Percentiles rank a stretch among this genome's conserved stretches.
Conservation (phyloP, 2,329 filamentous ascomycete species). For the Diaporthe nobilis region DNA sequence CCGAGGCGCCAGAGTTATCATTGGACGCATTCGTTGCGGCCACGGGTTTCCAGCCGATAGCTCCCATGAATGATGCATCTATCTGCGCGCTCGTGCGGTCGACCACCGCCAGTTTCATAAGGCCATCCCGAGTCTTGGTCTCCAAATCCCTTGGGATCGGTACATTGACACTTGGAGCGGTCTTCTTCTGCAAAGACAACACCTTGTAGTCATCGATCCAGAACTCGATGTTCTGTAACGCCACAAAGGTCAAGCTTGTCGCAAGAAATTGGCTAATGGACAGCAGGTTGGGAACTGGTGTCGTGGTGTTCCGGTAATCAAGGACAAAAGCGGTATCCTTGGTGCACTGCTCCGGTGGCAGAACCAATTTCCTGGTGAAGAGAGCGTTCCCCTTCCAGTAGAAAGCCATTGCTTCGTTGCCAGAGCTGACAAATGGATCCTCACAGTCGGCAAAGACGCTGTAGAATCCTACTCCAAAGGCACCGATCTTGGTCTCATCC, state of each 20-base stretch:
- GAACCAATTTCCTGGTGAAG: conserved; percentile 87
- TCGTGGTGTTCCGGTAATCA: conserved; percentile 91
- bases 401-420: conserved; percentile 94
- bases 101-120: conserved; percentile 89
- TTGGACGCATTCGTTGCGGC: conserved; percentile 57
- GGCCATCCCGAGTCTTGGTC: conserved; percentile 84
- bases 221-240: conserved; percentile 87
- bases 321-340: conserved; percentile 91
- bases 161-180: conserved; percentile 81
- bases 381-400: conserved; percentile 99
- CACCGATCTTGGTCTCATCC: conserved; percentile 98
- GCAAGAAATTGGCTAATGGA: conserved; percentile 93
- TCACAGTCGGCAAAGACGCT: conserved; percentile 99
- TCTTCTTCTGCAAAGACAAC: conserved; percentile 85
- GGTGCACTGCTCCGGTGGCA: conserved; percentile 76
- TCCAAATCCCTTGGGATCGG: conserved; percentile 84
- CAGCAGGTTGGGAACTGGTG: conserved; percentile 87
- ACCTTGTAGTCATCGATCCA: conserved; percentile 91
- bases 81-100: conserved; percentile 92
- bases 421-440: conserved; percentile 96
- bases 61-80: conserved; percentile 89
- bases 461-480: conserved; percentile 98
- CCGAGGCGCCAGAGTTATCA: conserved; percentile 62
- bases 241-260: conserved; percentile 96
- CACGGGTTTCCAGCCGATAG: conserved; percentile 84